phyloP scores from a whole-genome alignment of 2,329 filamentous ascomycete genomes.

The Epichloe brachyelytri region DNA sequence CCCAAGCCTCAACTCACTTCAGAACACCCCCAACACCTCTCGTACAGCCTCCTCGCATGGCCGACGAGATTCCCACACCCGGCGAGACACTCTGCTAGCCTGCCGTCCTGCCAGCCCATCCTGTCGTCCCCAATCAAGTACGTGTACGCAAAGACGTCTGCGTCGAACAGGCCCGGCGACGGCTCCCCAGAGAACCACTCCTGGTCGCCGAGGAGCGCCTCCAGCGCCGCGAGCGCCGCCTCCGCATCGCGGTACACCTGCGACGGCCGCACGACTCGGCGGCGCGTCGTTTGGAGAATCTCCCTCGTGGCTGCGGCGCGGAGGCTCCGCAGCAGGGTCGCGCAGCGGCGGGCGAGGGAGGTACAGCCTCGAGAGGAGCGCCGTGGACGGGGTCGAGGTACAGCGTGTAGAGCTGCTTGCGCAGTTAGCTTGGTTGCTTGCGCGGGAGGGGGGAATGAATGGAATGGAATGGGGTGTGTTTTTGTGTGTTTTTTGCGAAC shows the following conservation, averaged over 20 bases:
- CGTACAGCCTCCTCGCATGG: slow-evolving; percentile 24
- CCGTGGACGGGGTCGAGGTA: slow-evolving; percentile 62
- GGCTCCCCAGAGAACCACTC: slow-evolving; percentile 36
- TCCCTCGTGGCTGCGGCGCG: slow-evolving; percentile 61
- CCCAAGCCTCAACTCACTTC: background rate
- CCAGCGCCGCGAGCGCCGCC: slow-evolving; percentile 34
- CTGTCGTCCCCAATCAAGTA: slow-evolving; percentile 58
- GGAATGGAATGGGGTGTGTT: background rate
- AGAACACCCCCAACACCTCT: slow-evolving; percentile 17
- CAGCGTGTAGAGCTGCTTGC: slow-evolving; percentile 54
- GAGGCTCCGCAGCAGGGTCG: slow-evolving; percentile 50
- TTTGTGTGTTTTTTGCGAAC: slow-evolving; percentile 28
- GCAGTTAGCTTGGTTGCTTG: slow-evolving; percentile 3
- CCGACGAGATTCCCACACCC: slow-evolving; percentile 48
- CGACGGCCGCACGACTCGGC: slow-evolving; percentile 17
- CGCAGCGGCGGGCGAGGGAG: slow-evolving; percentile 53
- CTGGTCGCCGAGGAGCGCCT: slow-evolving; percentile 24
- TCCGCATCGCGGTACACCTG: slow-evolving; percentile 30
- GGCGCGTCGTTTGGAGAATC: slow-evolving; percentile 50
- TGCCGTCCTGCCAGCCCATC: slow-evolving; percentile 51
- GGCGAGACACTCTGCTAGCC: slow-evolving; percentile 43
- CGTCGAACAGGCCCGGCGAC: slow-evolving; percentile 67
- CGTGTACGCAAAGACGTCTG: slow-evolving; percentile 80
- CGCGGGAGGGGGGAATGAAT: background rate
- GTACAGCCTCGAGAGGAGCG: slow-evolving; percentile 60